Percentiles rank a stretch among this genome's conserved stretches.
Evolutionary conservation across 257 asterid species (phyloP).

Genomic region (Solanum rostratum): DNA sequence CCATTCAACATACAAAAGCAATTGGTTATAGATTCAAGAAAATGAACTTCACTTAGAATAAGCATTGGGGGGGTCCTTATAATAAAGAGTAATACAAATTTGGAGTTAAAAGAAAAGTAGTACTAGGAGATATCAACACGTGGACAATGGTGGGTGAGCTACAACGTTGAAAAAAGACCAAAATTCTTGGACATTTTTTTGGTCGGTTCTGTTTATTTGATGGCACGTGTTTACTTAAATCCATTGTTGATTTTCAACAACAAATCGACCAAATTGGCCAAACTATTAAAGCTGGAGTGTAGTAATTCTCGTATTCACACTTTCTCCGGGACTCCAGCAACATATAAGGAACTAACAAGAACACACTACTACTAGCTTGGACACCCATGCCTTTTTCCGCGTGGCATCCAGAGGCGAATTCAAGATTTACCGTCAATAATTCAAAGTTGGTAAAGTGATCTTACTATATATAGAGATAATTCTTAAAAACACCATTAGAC

Average conservation of each 20-base stretch:
- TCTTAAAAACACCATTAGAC: no score
- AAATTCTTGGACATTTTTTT: not conserved
- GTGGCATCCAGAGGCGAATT: not conserved
- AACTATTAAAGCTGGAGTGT: not conserved
- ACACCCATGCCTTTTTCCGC: not conserved
- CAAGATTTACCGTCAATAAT: not conserved
- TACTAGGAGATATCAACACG: conserved; percentile 28
- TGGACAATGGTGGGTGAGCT: conserved; percentile 65
- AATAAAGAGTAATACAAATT: not conserved
- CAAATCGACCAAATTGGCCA: not conserved
- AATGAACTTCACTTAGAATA: not conserved
- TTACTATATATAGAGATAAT: no score
- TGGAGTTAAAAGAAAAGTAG: conserved; percentile 6
- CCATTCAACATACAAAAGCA: not conserved
- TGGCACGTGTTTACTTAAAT: not conserved
- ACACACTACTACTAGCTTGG: not conserved
- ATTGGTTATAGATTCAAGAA: conserved; percentile 4
- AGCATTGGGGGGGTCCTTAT: conserved; percentile 14
- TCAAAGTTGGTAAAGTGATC: no score
- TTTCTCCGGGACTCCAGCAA: not conserved
- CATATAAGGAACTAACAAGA: not conserved
- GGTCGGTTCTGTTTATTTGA: not conserved
- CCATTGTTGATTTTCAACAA: not conserved
- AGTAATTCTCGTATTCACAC: not conserved
- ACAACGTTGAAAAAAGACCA: conserved; percentile 44